A percentile compares a stretch with the other conserved stretches of the same genome.
phyloP scores from a whole-genome alignment of 768 basidiomycete genomes.

The Holtermanniella nyarrowii region DNA sequence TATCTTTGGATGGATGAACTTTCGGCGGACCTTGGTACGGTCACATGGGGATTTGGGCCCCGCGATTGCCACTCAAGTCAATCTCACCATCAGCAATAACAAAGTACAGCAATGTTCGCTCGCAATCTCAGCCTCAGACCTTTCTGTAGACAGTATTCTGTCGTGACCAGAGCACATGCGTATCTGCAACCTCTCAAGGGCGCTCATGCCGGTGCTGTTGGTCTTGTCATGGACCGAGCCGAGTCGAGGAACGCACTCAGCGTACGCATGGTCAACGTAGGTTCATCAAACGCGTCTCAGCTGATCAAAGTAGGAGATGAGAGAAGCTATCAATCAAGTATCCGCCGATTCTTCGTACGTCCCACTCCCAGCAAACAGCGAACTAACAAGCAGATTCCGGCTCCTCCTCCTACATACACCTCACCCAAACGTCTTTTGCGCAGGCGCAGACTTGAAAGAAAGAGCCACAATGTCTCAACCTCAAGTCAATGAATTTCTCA shows the following conservation, averaged over 20 bases:
- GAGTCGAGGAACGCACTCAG: slow-evolving; percentile 83
- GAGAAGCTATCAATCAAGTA: slow-evolving; percentile 56
- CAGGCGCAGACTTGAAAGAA: slow-evolving; percentile 82
- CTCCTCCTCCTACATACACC: slow-evolving; percentile 76
- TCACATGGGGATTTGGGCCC: neutral
- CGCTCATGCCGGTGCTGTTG: slow-evolving; percentile 52
- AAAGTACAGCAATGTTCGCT: too few relatives aligned
- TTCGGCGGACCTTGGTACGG: too few relatives aligned
- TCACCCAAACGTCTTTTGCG: slow-evolving; percentile 69
- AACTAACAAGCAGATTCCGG: slow-evolving; percentile 57
- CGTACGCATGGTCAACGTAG: slow-evolving; percentile 56
- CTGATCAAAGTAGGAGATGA: slow-evolving; percentile 51
- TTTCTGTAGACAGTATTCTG: too few relatives aligned
- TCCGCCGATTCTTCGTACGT: slow-evolving; percentile 58
- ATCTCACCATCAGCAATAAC: too few relatives aligned
- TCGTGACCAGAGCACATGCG: neutral
- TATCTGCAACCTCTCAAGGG: neutral
- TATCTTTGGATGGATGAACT: too few relatives aligned
- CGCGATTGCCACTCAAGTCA: neutral
- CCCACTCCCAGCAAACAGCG: too few relatives aligned
- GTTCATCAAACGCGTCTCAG: slow-evolving; percentile 8
- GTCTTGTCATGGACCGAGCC: slow-evolving; percentile 69
- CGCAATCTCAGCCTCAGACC: too few relatives aligned
- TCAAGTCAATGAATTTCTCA: slow-evolving; percentile 68
- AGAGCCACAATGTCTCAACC: slow-evolving; percentile 66